These are phyloP conservation scores for Yamagishiella unicocca DNA, from an alignment of 139 green algal species.

Conservation along the genomic window DNA sequence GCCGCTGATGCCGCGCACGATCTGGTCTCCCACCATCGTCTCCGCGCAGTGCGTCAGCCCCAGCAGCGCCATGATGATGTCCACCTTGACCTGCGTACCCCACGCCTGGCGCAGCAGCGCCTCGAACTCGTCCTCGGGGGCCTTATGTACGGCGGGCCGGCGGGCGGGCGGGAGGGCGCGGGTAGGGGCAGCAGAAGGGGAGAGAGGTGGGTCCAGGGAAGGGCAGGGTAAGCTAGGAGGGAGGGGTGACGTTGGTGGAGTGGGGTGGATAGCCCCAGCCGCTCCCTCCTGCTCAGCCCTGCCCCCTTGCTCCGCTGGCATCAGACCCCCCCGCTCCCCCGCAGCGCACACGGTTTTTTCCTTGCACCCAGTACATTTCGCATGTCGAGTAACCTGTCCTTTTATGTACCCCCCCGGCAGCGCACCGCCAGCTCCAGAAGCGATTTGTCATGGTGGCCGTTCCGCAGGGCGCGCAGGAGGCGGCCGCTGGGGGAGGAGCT, in stretches of 20 bases:
- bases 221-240: not conserved
- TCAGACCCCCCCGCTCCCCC: too few relatives aligned
- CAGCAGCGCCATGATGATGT: conserved; percentile 48
- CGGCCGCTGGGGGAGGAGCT: not conserved
- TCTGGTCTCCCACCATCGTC: conserved; percentile 77
- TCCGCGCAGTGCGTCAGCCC: conserved; percentile 57
- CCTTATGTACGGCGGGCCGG: not conserved
- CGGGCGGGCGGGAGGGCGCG: not conserved
- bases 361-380: too few relatives aligned
- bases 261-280: not conserved
- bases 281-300: too few relatives aligned
- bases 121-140: conserved; percentile 42
- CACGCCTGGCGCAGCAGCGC: conserved; percentile 26
- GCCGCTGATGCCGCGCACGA: conserved; percentile 81
- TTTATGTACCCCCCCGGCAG: not conserved
- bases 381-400: too few relatives aligned
- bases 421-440: conserved; percentile 33
- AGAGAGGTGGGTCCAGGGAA: not conserved
- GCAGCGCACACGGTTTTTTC: too few relatives aligned
- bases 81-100: conserved; percentile 44
- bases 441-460: not conserved
- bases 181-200: not conserved
- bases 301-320: too few relatives aligned
- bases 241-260: not conserved
- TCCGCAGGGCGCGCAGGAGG: not conserved